Conservation (phyloP, 345 rosid species). For the Carallia brachiata region DNA sequence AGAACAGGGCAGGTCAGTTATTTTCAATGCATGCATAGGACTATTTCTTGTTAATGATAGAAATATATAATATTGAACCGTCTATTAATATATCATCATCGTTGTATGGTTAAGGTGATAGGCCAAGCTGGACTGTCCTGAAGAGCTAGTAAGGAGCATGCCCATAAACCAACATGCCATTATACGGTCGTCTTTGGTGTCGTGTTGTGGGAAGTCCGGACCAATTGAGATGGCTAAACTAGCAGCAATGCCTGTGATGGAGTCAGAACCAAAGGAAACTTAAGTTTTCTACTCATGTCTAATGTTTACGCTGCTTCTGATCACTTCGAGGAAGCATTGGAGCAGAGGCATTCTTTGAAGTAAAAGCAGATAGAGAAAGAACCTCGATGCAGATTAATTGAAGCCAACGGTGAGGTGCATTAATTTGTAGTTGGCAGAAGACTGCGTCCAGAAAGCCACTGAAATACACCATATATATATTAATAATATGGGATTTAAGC, state of each 20-base stretch:
- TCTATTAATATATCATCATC: slow-evolving; percentile 56
- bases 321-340: slow-evolving; percentile 51
- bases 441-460: slow-evolving; percentile 44
- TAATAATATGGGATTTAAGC: no score
- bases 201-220: slow-evolving; percentile 54
- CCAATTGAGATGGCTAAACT: slow-evolving; percentile 52
- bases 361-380: slow-evolving; percentile 53
- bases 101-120: slow-evolving; percentile 60
- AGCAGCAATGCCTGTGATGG: slow-evolving; percentile 45
- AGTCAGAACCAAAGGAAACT: slow-evolving; percentile 54
- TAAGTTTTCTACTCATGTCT: slow-evolving; percentile 66
- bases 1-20: slow-evolving; percentile 42
- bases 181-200: slow-evolving; percentile 67
- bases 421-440: slow-evolving; percentile 79
- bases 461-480: slow-evolving; percentile 44
- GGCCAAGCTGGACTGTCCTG: slow-evolving; percentile 59
- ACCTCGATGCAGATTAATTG: slow-evolving; percentile 78
- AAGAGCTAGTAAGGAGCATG: slow-evolving; percentile 52
- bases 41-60: slow-evolving; percentile 54
- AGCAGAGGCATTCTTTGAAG: slow-evolving; percentile 57
- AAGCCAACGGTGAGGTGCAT: slow-evolving; percentile 67
- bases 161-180: slow-evolving; percentile 50
- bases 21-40: no score
- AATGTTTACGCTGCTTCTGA: slow-evolving; percentile 55
- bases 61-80: slow-evolving; percentile 51